These are phyloP conservation scores for Debaryomyces tyrocola DNA, from an alignment of 805 yeast species.

Conservation along the genomic window DNA sequence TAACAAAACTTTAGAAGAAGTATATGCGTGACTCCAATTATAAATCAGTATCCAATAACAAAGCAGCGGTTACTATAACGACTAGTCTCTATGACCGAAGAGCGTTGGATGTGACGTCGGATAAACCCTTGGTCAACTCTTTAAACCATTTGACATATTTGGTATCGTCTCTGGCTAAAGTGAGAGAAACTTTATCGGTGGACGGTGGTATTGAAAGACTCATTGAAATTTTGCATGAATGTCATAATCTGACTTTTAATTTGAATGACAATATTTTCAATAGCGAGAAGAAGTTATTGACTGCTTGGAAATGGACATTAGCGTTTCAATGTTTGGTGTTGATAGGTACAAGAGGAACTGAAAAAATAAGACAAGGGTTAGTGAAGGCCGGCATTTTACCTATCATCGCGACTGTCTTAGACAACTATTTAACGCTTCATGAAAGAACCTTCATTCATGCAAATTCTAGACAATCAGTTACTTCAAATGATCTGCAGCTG, in stretches of 20 bases:
- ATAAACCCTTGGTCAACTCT: conserved; percentile 87
- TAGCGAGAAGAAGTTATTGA: conserved; percentile 48
- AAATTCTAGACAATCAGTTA: conserved; percentile 13
- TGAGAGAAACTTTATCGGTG: conserved; percentile 80
- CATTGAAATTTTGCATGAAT: conserved; percentile 81
- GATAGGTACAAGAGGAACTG: conserved; percentile 92
- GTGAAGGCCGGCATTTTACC: conserved; percentile 93
- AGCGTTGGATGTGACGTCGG: conserved; percentile 87
- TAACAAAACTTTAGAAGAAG: not conserved
- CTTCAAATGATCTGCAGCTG: conserved; percentile 3
- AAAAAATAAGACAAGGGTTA: conserved; percentile 76
- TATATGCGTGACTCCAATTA: conserved; percentile 88
- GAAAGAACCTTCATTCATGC: conserved; percentile 39
- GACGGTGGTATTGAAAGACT: conserved; percentile 94
- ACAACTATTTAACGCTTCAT: conserved; percentile 64
- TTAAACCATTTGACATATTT: conserved; percentile 86
- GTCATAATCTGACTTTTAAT: conserved; percentile 46
- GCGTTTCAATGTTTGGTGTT: conserved; percentile 90
- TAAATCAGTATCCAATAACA: conserved; percentile 72
- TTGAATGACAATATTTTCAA: conserved; percentile 31
- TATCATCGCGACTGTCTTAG: conserved; percentile 85
- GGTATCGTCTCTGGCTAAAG: conserved; percentile 82
- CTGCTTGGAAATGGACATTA: conserved; percentile 98
- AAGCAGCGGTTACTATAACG: conserved; percentile 91
- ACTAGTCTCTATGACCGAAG: conserved; percentile 87